A percentile compares a stretch with the other conserved stretches of the same genome.
phyloP scores from a whole-genome alignment of 2,329 filamentous ascomycete genomes.

The Pestalotiopsis sp. region DNA sequence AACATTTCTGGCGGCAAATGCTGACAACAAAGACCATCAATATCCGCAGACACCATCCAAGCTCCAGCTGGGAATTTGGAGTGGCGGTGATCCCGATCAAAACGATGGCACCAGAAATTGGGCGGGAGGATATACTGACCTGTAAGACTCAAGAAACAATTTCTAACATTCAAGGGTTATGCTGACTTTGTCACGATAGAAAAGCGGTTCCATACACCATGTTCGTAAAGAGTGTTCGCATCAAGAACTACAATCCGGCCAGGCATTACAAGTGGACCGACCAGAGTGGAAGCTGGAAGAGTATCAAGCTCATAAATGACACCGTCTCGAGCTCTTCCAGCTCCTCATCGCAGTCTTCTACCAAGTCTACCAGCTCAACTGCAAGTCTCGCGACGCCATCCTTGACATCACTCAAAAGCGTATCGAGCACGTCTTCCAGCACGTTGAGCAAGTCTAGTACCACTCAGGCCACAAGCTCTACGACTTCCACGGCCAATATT shows the following conservation, averaged over 20 bases:
- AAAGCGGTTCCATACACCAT: slow-evolving; percentile 28
- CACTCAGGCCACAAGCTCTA: background rate
- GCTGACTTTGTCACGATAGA: background rate
- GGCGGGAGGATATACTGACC: slow-evolving; percentile 33
- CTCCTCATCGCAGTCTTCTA: background rate
- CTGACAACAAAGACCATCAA: slow-evolving; percentile 20
- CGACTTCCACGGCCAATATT: background rate
- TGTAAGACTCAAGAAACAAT: slow-evolving; percentile 13
- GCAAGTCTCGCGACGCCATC: background rate
- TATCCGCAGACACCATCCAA: slow-evolving; percentile 33
- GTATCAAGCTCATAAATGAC: slow-evolving; percentile 13
- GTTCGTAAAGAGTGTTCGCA: slow-evolving; percentile 33
- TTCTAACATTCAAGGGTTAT: no score
- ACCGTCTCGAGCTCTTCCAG: background rate
- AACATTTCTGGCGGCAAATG: slow-evolving; percentile 24
- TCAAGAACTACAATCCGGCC: slow-evolving; percentile 35
- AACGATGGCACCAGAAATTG: slow-evolving; percentile 31
- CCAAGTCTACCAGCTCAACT: background rate
- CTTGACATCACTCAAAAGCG: background rate
- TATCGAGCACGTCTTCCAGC: background rate
- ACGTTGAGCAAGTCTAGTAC: background rate
- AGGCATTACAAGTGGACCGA: slow-evolving; percentile 32
- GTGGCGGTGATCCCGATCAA: slow-evolving; percentile 30
- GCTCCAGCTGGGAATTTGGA: slow-evolving; percentile 33
- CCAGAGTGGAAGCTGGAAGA: slow-evolving; percentile 21